These are phyloP conservation scores for Macrophomina phaseolina DNA, from an alignment of 2,329 filamentous ascomycete genomes.

Conservation along the genomic window DNA sequence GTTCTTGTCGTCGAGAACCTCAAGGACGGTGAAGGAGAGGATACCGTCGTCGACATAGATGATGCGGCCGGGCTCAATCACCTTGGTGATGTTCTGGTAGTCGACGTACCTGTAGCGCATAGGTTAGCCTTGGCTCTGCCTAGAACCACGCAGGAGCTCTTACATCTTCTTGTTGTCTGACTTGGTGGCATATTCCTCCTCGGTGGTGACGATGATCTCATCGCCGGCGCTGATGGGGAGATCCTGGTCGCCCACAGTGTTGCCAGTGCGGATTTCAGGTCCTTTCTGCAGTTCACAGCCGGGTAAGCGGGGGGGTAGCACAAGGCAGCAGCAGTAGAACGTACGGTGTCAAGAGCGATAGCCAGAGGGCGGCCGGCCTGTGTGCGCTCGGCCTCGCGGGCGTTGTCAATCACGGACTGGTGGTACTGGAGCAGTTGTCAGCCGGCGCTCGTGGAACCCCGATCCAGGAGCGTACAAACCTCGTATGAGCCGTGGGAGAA, in stretches of 20 bases:
- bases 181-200: conserved; percentile 84
- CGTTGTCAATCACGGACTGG: conserved; percentile 97
- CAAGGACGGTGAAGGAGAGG: conserved; percentile 91
- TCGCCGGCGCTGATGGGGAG: conserved; percentile 82
- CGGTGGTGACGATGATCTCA: conserved; percentile 94
- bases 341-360: conserved; percentile 85
- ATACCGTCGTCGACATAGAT: conserved; percentile 99
- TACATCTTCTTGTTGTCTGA: conserved; percentile 95
- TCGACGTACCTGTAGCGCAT: conserved; percentile 76
- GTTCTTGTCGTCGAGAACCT: conserved; percentile 87
- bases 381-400: conserved; percentile 80
- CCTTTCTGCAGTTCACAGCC: conserved; percentile 64
- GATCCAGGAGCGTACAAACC: conserved; percentile 41
- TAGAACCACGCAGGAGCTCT: conserved; percentile 39
- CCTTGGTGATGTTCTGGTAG: conserved; percentile 99
- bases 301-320: conserved; percentile 3
- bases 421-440: conserved; percentile 70
- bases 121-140: not conserved
- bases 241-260: conserved; percentile 73
- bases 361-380: conserved; percentile 86
- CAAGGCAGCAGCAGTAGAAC: conserved; percentile 22
- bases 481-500: conserved; percentile 94
- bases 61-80: conserved; percentile 86
- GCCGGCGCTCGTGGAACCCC: not conserved
- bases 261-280: conserved; percentile 85